These are phyloP conservation scores for Pichia sp. DNA, from an alignment of 1,139 yeast genomes.

Conservation along the genomic window DNA sequence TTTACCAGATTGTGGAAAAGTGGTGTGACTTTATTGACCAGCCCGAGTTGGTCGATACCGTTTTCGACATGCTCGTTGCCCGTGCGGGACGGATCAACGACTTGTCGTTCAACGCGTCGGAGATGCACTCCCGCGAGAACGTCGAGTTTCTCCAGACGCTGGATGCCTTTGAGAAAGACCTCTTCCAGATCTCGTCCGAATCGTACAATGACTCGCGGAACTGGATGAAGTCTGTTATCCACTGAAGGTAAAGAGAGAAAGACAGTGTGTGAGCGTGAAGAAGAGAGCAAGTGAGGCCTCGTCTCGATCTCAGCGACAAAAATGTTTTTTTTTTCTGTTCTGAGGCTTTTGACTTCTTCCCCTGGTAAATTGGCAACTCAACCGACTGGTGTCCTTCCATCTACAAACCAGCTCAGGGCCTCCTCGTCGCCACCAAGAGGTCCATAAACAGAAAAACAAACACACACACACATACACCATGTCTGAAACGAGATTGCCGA, in stretches of 20 bases:
- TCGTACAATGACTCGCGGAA: slow-evolving; percentile 10
- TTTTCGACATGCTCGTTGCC: slow-evolving; percentile 15
- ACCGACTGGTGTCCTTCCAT: neutral
- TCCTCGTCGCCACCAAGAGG: too few species aligned
- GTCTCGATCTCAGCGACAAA: too few species aligned
- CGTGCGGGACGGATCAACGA: slow-evolving; percentile 18
- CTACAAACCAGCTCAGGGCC: too few species aligned
- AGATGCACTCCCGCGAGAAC: slow-evolving; percentile 15
- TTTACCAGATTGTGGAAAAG: slow-evolving; percentile 16
- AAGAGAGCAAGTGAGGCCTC: too few species aligned
- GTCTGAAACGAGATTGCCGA: slow-evolving; percentile 20
- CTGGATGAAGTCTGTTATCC: slow-evolving; percentile 10
- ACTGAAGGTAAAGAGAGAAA: neutral
- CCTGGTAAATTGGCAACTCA: neutral
- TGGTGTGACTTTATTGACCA: slow-evolving; percentile 21
- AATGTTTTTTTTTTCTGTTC: neutral
- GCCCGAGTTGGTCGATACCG: slow-evolving; percentile 14
- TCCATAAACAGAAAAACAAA: neutral
- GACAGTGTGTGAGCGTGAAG: neutral
- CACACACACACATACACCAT: neutral
- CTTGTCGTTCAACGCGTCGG: slow-evolving; percentile 14
- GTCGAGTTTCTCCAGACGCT: slow-evolving; percentile 15
- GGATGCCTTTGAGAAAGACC: slow-evolving; percentile 16
- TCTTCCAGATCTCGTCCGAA: slow-evolving; percentile 13
- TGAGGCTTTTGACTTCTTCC: neutral